These are phyloP conservation scores for Globisporangium orthogonon DNA, from an alignment of 352 stramenopile species.

Conservation along the genomic window DNA sequence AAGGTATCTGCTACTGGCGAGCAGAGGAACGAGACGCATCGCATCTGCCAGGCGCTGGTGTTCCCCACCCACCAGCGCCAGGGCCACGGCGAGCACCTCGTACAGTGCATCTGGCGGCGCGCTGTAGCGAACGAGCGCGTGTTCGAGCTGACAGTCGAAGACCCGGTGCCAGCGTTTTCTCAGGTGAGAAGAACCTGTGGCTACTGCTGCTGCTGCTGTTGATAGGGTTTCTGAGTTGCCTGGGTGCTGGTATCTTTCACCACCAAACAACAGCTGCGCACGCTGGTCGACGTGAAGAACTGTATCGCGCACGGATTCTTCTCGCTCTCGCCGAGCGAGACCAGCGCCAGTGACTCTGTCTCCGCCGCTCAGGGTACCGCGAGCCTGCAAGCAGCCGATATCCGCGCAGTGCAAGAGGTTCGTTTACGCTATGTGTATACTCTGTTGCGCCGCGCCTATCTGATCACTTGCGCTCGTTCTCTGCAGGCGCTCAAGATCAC, in stretches of 20 bases:
- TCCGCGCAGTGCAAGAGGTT: slow-evolving; percentile 58
- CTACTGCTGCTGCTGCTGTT: not conserved
- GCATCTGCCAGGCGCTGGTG: slow-evolving; percentile 80
- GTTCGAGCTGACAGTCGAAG: slow-evolving; percentile 83
- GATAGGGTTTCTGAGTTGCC: not conserved
- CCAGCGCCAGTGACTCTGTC: slow-evolving; percentile 6
- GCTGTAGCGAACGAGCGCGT: slow-evolving; percentile 44
- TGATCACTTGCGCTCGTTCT: not conserved
- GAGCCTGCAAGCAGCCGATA: slow-evolving; percentile 34
- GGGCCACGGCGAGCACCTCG: slow-evolving; percentile 70
- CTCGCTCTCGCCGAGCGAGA: slow-evolving; percentile 27
- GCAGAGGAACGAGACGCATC: slow-evolving; percentile 57
- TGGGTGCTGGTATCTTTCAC: not conserved
- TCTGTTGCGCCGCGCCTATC: too few relatives aligned
- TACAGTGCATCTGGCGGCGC: slow-evolving; percentile 56
- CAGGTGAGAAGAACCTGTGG: slow-evolving; percentile 1
- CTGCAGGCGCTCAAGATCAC: slow-evolving; percentile 67
- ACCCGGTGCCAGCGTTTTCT: slow-evolving; percentile 73
- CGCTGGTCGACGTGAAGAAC: slow-evolving; percentile 63
- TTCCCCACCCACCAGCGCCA: slow-evolving; percentile 76
- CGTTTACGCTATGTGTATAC: not conserved
- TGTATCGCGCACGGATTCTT: slow-evolving; percentile 60
- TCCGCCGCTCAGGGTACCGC: slow-evolving; percentile 28
- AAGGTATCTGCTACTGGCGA: slow-evolving; percentile 22
- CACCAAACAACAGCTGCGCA: slow-evolving; percentile 36